Percentiles rank a stretch among this genome's conserved stretches.
Conservation (phyloP, 169 alveolate genomes). For the Plasmodium berghei region DNA sequence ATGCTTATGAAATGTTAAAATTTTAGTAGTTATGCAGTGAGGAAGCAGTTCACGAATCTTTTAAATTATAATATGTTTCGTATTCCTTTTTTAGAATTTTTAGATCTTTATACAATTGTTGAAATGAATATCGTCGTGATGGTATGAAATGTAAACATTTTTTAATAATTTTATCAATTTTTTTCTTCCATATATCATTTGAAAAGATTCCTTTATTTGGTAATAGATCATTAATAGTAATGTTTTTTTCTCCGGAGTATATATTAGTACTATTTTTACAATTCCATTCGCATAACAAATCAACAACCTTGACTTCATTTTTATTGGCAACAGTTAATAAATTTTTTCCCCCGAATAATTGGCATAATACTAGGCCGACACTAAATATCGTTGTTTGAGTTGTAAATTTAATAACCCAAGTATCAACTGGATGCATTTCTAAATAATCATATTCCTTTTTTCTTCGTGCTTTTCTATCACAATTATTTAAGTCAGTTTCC, state of each 20-base stretch:
- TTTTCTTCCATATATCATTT: constrained; percentile 76
- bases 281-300: constrained; percentile 84
- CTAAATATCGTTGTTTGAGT: constrained; percentile 78
- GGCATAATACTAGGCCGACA: constrained; percentile 80
- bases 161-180: constrained; percentile 62
- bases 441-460: constrained; percentile 56
- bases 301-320: constrained; percentile 81
- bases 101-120: constrained; percentile 63
- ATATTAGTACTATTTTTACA: constrained; percentile 73
- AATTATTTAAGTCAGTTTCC: constrained; percentile 39
- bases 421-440: constrained; percentile 42
- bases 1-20: not conserved
- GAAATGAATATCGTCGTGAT: constrained; percentile 76
- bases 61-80: constrained; percentile 37
- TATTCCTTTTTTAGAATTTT: constrained; percentile 40
- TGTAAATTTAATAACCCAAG: constrained; percentile 79
- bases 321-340: constrained; percentile 76
- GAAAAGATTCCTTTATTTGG: constrained; percentile 80
- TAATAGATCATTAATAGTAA: constrained; percentile 75
- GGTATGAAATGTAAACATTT: constrained; percentile 80
- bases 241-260: constrained; percentile 57
- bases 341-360: constrained; percentile 82
- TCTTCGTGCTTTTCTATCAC: constrained; percentile 30
- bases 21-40: too few relatives aligned
- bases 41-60: not conserved